Base-by-base conservation (phyloP, 768 basidiomycete species). In the Fomitopsis serialis region DNA sequence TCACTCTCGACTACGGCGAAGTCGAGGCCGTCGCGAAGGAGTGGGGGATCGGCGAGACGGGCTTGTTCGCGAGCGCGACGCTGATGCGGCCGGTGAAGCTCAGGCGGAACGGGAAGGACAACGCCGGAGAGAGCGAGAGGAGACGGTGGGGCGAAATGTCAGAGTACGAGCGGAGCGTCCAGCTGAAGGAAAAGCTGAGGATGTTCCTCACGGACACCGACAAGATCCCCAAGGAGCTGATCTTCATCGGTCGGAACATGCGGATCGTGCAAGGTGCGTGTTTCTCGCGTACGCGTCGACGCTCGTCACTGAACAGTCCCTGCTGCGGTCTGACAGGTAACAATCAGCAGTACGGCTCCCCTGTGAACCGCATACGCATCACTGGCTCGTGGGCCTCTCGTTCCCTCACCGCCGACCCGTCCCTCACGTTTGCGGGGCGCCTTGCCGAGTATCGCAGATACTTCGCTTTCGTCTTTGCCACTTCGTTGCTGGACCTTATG, bases 331-430 rank as follows among this genome's bases (percentile, higher is more conserved):
- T 5, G 15, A 25, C 51, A 58, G 59, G 55, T 17, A 92, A 92
- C 67, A 92, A 92, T 61, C 89, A 93, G 67, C 72, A 78, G 2
- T 80, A 95, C 35, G 88, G 89, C 13, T 89, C 89, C 2, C 92
- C 92, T 0, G 88, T 92, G 0, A 94, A 95, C 63, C 81, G 92
- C 19, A 85, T 97, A 70, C 93, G 92, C 67, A 88, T 95, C 50
- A 91, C 88, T 0, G 92, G 89, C 0, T 81, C 79, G 65, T 91
- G 84, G 80, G 93, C 91, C 24, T 85, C 89, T 3, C 75, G 77
- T 22, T 85, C 87, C 3, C 74, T 88, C 5, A 69, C 75, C 10
- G 69, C 71, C n/a, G 69, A 74, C 25, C 59, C 72, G 15, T 60
- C 75, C 54, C 73, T 82, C 29, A 57, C 74, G 15, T 54, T 80